Conservation (phyloP, 257 asterid species). For the Primulina tabacum region DNA sequence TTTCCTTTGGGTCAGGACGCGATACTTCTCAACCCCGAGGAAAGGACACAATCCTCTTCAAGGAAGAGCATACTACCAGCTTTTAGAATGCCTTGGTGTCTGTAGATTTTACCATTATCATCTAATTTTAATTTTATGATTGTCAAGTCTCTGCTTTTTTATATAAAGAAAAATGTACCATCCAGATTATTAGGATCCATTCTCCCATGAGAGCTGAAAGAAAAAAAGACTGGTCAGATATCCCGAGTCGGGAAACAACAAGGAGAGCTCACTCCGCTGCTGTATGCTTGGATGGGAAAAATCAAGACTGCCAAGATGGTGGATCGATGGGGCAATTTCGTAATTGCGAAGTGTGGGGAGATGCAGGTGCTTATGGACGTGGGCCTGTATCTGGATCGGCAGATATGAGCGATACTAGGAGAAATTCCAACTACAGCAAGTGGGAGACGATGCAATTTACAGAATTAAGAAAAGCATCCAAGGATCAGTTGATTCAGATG, state of each 20-base stretch:
- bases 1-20: slow-evolving; percentile 49
- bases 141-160: slow-evolving; percentile 17
- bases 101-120: slow-evolving; percentile 21
- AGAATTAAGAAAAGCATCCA: slow-evolving; percentile 57
- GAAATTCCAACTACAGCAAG: slow-evolving; percentile 71
- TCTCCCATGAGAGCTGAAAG: slow-evolving; percentile 96
- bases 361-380: slow-evolving; percentile 60
- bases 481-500: slow-evolving; percentile 65
- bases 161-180: slow-evolving; percentile 4
- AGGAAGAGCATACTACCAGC: slow-evolving; percentile 99
- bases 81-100: slow-evolving; percentile 98
- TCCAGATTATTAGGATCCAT: slow-evolving; percentile 92
- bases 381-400: slow-evolving; percentile 74
- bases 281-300: slow-evolving; percentile 50
- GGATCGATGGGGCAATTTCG: slow-evolving; percentile 56
- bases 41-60: slow-evolving; percentile 99
- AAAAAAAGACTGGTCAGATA: slow-evolving; percentile 87
- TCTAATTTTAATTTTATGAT: slow-evolving; percentile 4
- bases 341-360: slow-evolving; percentile 88
- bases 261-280: slow-evolving; percentile 80
- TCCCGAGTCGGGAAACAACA: slow-evolving; percentile 74
- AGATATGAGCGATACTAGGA: slow-evolving; percentile 68
- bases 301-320: slow-evolving; percentile 37
- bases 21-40: slow-evolving; percentile 92
- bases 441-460: slow-evolving; percentile 80